Percentiles rank a stretch among this genome's conserved stretches.
phyloP scores from a whole-genome alignment of 305 asterid genomes.

The Euphrasia arctica region DNA sequence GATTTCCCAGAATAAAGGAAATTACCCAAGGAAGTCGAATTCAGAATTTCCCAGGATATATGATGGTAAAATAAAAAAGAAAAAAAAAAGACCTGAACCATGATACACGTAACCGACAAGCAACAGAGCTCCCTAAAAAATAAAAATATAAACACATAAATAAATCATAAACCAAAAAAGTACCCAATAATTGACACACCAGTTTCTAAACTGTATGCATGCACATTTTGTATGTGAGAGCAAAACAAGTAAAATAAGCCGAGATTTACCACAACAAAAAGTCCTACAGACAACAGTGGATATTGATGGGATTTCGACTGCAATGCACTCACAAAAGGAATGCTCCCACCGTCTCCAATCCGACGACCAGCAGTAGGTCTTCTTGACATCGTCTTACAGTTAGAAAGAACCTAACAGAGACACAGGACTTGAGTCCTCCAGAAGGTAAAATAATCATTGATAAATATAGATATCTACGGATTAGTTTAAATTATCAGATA shows the following conservation, averaged over 20 bases:
- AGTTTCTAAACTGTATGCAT: not conserved
- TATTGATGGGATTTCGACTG: slow-evolving; percentile 78
- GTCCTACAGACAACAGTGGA: slow-evolving; percentile 68
- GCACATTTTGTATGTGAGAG: slow-evolving; percentile 1
- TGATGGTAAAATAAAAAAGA: slow-evolving; percentile 5
- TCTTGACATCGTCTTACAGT: slow-evolving; percentile 60
- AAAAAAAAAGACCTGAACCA: slow-evolving; percentile 59
- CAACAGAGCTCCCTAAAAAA: slow-evolving; percentile 81
- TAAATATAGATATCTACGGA: slow-evolving; percentile 10
- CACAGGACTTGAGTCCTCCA: slow-evolving; percentile 8
- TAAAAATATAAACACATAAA: slow-evolving; percentile 6
- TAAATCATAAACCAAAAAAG: not conserved
- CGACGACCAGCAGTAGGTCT: slow-evolving; percentile 82
- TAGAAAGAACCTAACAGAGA: slow-evolving; percentile 27
- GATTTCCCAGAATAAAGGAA: slow-evolving; percentile 13
- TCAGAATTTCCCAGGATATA: not conserved
- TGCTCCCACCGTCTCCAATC: slow-evolving; percentile 57
- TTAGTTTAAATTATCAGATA: not conserved
- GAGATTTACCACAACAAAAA: slow-evolving; percentile 69
- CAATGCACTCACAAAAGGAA: slow-evolving; percentile 78
- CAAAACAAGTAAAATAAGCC: slow-evolving; percentile 4
- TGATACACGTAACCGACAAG: slow-evolving; percentile 75
- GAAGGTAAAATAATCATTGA: not conserved
- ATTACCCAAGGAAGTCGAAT: not conserved
- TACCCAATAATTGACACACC: slow-evolving; percentile 20